phyloP scores from a whole-genome alignment of 2,329 filamentous ascomycete species.

The Fusarium xyrophilum region DNA sequence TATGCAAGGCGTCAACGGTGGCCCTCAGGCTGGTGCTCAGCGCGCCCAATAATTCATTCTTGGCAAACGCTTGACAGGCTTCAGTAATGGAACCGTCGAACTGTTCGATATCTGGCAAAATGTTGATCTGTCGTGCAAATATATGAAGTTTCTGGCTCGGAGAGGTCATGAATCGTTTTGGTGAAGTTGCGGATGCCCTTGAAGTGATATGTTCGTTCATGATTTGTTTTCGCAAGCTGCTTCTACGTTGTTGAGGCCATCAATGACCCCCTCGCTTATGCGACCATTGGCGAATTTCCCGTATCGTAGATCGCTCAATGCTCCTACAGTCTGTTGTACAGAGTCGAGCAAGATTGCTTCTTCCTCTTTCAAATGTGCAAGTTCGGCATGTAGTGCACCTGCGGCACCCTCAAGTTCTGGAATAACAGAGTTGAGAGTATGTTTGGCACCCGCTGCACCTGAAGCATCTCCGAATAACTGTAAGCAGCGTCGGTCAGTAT shows the following conservation, averaged over 20 bases:
- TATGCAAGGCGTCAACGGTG: conserved; percentile 38
- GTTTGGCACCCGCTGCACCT: conserved; percentile 57
- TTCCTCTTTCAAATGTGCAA: conserved; percentile 70
- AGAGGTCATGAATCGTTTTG: conserved; percentile 22
- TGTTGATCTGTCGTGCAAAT: conserved; percentile 21
- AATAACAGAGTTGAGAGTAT: conserved; percentile 70
- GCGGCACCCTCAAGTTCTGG: conserved; percentile 73
- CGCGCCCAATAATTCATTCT: conserved; percentile 27
- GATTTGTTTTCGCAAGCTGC: conserved; percentile 63
- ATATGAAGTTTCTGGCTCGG: conserved; percentile 22
- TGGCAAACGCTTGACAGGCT: neutral
- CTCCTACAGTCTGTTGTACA: conserved; percentile 71
- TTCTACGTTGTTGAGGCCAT: conserved; percentile 65
- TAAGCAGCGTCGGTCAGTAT: neutral
- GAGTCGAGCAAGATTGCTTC: conserved; percentile 65
- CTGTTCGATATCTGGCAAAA: conserved; percentile 19
- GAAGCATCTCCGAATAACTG: conserved; percentile 65
- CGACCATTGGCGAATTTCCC: conserved; percentile 73
- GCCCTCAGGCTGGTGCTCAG: conserved; percentile 23
- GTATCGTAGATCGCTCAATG: conserved; percentile 82
- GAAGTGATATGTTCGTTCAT: conserved; percentile 40
- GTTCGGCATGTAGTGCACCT: conserved; percentile 70
- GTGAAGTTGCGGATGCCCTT: conserved; percentile 22
- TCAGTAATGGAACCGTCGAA: conserved; percentile 15
- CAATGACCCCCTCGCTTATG: conserved; percentile 70